Evolutionary conservation across 1,284 basidiomycete genomes (phyloP).

Genomic region (Rugosomyces carneus): DNA sequence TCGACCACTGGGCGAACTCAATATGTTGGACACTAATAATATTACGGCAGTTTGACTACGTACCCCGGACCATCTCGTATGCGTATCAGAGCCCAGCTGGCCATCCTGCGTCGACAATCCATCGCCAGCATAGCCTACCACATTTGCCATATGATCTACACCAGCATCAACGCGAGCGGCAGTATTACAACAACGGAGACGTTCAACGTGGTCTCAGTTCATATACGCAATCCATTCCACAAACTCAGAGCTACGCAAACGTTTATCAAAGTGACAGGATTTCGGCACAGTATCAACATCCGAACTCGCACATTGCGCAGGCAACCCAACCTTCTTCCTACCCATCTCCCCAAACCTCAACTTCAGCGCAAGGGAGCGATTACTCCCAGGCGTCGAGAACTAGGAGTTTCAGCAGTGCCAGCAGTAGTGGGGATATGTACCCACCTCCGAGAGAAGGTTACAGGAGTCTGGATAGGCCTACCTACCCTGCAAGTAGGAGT

Average conservation of each 20-base stretch:
- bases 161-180: conserved; percentile 9
- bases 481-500: too few relatives aligned
- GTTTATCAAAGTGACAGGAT: conserved; percentile 4
- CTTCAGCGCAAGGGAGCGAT: neutral
- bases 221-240: neutral
- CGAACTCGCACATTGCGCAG: neutral
- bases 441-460: too few relatives aligned
- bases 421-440: too few relatives aligned
- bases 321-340: neutral
- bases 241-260: neutral
- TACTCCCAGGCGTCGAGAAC: too few relatives aligned
- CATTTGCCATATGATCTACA: neutral
- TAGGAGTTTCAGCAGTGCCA: too few relatives aligned
- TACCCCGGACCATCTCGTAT: conserved; percentile 1
- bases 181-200: neutral
- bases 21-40: neutral
- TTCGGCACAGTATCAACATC: conserved; percentile 2
- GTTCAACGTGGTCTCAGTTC: neutral
- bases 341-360: conserved; percentile 1
- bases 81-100: neutral
- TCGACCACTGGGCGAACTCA: conserved; percentile 28
- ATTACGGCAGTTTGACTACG: conserved; percentile 5
- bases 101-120: conserved; percentile 10
- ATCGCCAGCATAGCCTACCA: conserved; percentile 6
- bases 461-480: too few relatives aligned